Percentiles rank a stretch among this genome's conserved stretches.
phyloP scores from a whole-genome alignment of 768 basidiomycete species.

The Boletellus emodensis region DNA sequence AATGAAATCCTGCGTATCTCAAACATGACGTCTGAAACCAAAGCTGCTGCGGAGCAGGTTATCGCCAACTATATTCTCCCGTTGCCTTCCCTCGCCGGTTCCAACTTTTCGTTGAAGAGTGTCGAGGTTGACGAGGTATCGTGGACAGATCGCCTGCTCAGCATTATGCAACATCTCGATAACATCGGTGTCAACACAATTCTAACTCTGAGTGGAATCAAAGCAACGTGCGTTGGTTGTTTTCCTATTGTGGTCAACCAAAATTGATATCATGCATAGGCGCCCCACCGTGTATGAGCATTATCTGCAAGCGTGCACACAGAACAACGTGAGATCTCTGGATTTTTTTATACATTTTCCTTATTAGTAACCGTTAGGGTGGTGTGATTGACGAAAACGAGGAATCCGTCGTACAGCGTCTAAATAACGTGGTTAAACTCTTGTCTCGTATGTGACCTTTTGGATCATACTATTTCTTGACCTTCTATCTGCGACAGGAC shows the following conservation, averaged over 20 bases:
- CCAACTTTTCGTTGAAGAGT: slow-evolving; percentile 42
- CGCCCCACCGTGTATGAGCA: slow-evolving; percentile 68
- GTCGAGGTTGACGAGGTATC: slow-evolving; percentile 68
- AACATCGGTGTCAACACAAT: slow-evolving; percentile 56
- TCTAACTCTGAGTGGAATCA: slow-evolving; percentile 59
- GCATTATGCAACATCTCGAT: slow-evolving; percentile 65
- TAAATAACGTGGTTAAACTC: slow-evolving; percentile 53
- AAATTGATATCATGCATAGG: slow-evolving; percentile 33
- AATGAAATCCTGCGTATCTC: slow-evolving; percentile 59
- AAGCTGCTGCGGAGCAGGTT: slow-evolving; percentile 63
- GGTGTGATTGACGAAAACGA: slow-evolving; percentile 87
- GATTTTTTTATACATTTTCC: background rate
- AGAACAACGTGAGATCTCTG: slow-evolving; percentile 70
- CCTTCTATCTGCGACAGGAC: slow-evolving; percentile 31
- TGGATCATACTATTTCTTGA: background rate
- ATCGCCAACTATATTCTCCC: slow-evolving; percentile 80
- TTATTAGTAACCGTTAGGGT: slow-evolving; percentile 49
- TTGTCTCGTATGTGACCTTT: slow-evolving; percentile 52
- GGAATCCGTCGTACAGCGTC: slow-evolving; percentile 50
- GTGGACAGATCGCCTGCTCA: slow-evolving; percentile 84
- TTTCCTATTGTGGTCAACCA: background rate
- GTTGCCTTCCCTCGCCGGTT: slow-evolving; percentile 46
- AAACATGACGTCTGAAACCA: slow-evolving; percentile 50
- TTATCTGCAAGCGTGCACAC: slow-evolving; percentile 69
- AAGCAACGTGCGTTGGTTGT: slow-evolving; percentile 44